Percentiles rank a stretch among this genome's conserved stretches.
These are phyloP conservation scores for Glomus cerebriforme DNA, from an alignment of 192 early-diverging fungal genomes.

Conservation along the genomic window DNA sequence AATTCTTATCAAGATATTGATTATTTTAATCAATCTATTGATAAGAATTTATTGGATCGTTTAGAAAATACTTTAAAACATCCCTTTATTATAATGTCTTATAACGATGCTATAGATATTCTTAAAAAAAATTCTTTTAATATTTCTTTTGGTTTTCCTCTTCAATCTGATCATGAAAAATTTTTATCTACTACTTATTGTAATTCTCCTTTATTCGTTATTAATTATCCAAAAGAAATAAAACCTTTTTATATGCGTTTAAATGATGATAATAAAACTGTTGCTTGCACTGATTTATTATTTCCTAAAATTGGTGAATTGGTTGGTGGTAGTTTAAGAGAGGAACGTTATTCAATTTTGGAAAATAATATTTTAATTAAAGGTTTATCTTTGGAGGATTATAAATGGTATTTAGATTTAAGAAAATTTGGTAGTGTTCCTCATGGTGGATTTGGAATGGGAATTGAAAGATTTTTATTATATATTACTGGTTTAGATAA, in stretches of 20 bases:
- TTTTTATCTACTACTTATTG: slow-evolving; percentile 69
- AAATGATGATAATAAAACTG: slow-evolving; percentile 58
- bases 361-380: slow-evolving; percentile 51
- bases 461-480: slow-evolving; percentile 81
- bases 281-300: slow-evolving; percentile 81
- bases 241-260: slow-evolving; percentile 92
- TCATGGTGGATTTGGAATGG: slow-evolving; percentile 91
- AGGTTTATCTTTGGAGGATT: slow-evolving; percentile 63
- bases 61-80: slow-evolving; percentile 44
- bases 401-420: slow-evolving; percentile 85
- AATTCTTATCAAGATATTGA: slow-evolving; percentile 56
- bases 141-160: slow-evolving; percentile 63
- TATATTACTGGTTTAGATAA: slow-evolving; percentile 80
- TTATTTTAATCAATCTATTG: slow-evolving; percentile 62
- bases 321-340: slow-evolving; percentile 82
- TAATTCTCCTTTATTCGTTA: slow-evolving; percentile 84
- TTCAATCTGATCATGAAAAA: slow-evolving; percentile 88
- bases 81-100: slow-evolving; percentile 73
- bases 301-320: slow-evolving; percentile 85
- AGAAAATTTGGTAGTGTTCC: slow-evolving; percentile 80
- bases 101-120: slow-evolving; percentile 76
- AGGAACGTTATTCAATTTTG: slow-evolving; percentile 64
- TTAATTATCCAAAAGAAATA: slow-evolving; percentile 75
- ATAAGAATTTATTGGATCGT: slow-evolving; percentile 46
- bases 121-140: slow-evolving; percentile 63